Percentiles rank a stretch among this genome's conserved stretches.
Conservation (phyloP, 139 green algal genomes). For the Volvox reticuliferus region DNA sequence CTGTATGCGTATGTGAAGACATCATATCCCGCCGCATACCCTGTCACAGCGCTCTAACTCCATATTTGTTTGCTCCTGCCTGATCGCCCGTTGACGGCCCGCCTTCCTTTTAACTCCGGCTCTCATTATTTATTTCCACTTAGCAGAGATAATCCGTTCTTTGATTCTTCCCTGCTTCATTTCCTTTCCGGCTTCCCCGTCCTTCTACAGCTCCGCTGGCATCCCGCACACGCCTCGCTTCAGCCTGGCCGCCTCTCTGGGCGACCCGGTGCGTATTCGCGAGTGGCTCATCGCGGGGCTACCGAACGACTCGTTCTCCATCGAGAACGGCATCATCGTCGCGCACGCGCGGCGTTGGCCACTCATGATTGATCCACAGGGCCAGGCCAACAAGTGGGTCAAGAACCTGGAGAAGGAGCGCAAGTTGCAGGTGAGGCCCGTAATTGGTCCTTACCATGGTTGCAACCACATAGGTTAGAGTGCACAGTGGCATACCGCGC, state of each 20-base stretch:
- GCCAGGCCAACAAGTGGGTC: slow-evolving; percentile 88
- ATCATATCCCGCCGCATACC: no score
- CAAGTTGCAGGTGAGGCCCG: slow-evolving; percentile 62
- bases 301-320: slow-evolving; percentile 79
- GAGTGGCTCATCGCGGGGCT: slow-evolving; percentile 78
- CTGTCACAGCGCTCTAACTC: no score
- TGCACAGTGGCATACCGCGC: no score
- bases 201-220: slow-evolving; percentile 10
- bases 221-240: slow-evolving; percentile 69
- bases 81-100: no score
- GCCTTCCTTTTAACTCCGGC: no score
- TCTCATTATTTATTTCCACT: no score
- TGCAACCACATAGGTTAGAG: no score
- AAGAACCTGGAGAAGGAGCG: slow-evolving; percentile 72
- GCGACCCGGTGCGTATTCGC: slow-evolving; percentile 72
- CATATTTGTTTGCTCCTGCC: no score
- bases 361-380: slow-evolving; percentile 82
- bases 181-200: no score
- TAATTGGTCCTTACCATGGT: not conserved
- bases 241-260: slow-evolving; percentile 65
- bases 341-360: slow-evolving; percentile 77
- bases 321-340: slow-evolving; percentile 84
- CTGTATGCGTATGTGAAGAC: no score
- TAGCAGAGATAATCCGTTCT: no score
- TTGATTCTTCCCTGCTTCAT: no score